A percentile compares a stretch with the other conserved stretches of the same genome.
Evolutionary conservation across 2,329 filamentous ascomycete species (phyloP).

Genomic region (Cladobotryum mycophilum): DNA sequence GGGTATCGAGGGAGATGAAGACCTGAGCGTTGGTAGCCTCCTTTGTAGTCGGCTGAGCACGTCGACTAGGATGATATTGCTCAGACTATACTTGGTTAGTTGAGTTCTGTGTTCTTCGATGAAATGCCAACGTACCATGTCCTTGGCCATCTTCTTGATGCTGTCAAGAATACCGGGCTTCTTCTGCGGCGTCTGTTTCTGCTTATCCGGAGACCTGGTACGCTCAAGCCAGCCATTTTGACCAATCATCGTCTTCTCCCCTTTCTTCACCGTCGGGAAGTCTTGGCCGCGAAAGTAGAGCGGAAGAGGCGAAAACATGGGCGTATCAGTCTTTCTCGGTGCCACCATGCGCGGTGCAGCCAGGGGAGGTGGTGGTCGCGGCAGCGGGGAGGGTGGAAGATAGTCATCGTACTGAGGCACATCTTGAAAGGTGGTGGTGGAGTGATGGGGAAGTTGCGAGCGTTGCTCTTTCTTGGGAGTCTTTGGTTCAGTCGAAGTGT

Average conservation of each 20-base stretch:
- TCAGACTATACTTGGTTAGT: slow-evolving; percentile 29
- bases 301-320: slow-evolving; percentile 37
- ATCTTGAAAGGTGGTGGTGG: slow-evolving; percentile 19
- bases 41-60: slow-evolving; percentile 25
- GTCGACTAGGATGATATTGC: slow-evolving; percentile 27
- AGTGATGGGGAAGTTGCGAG: slow-evolving; percentile 19
- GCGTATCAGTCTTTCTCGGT: slow-evolving; percentile 10
- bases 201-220: slow-evolving; percentile 21
- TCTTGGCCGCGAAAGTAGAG: slow-evolving; percentile 36
- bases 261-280: slow-evolving; percentile 32
- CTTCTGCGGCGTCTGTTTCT: slow-evolving; percentile 27
- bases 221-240: slow-evolving; percentile 52
- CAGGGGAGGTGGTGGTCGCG: background rate
- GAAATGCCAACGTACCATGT: slow-evolving; percentile 36
- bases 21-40: slow-evolving; percentile 26
- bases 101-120: background rate
- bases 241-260: slow-evolving; percentile 48
- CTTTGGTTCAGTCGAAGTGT: slow-evolving; percentile 14
- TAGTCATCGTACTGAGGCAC: background rate
- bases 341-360: background rate
- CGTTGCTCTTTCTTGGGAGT: slow-evolving; percentile 12
- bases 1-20: slow-evolving; percentile 45
- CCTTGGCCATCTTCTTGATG: slow-evolving; percentile 48
- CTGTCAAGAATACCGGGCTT: slow-evolving; percentile 38
- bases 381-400: background rate